Conservation (phyloP, 2,329 filamentous ascomycete genomes). For the Bipolaris cookei region DNA sequence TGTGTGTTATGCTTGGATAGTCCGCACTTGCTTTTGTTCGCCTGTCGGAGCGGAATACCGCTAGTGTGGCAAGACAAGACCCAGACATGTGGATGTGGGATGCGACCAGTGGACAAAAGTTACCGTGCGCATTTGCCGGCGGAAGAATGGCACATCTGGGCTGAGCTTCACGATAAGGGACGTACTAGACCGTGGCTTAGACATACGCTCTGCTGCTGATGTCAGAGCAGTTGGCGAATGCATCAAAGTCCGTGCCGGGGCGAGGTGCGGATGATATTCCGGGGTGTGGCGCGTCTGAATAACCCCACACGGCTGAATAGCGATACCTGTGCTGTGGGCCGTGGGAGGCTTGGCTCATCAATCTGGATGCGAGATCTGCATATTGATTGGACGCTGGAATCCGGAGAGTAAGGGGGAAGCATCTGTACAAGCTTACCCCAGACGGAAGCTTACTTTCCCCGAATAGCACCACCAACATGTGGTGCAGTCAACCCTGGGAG, state of each 20-base stretch:
- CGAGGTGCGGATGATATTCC: slow-evolving; percentile 22
- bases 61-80: slow-evolving; percentile 21
- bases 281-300: slow-evolving; percentile 17
- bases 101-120: slow-evolving; percentile 11
- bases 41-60: slow-evolving; percentile 20
- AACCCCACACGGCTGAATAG: slow-evolving; percentile 31
- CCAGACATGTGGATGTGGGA: slow-evolving; percentile 9
- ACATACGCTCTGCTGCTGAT: slow-evolving; percentile 21
- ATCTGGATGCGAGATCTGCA: slow-evolving; percentile 24
- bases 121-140: slow-evolving; percentile 21
- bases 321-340: slow-evolving; percentile 18
- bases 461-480: slow-evolving; percentile 29
- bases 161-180: slow-evolving; percentile 13
- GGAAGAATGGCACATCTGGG: slow-evolving; percentile 20
- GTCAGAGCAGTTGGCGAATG: slow-evolving; percentile 23
- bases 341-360: slow-evolving; percentile 21
- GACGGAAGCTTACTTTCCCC: slow-evolving; percentile 17
- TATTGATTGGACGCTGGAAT: slow-evolving; percentile 19
- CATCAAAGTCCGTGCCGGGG: slow-evolving; percentile 10
- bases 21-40: slow-evolving; percentile 25
- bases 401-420: slow-evolving; percentile 13
- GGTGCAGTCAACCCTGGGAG: slow-evolving; percentile 13
- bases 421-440: slow-evolving; percentile 22
- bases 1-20: slow-evolving; percentile 15
- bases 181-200: slow-evolving; percentile 12